phyloP scores from a whole-genome alignment of 108 stramenopile genomes.

The Nitzschia inconspicua region DNA sequence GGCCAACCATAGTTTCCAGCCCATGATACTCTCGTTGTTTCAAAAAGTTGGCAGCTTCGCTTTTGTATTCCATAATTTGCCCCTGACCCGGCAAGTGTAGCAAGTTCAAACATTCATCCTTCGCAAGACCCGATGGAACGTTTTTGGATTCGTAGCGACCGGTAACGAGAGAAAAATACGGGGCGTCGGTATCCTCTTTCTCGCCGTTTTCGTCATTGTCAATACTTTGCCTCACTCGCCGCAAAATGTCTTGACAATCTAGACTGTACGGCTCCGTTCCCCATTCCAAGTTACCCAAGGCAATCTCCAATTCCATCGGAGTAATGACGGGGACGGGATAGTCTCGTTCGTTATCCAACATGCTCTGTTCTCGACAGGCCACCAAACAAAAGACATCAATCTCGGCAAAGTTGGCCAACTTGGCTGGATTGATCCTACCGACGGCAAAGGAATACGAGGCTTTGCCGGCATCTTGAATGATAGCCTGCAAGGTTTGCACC shows the following conservation, averaged over 20 bases:
- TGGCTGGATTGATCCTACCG: conserved; percentile 91
- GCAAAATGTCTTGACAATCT: conserved; percentile 67
- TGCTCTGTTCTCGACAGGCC: conserved; percentile 83
- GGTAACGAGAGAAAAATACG: conserved; percentile 78
- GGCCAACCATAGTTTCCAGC: conserved; percentile 65
- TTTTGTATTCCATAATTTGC: conserved; percentile 65
- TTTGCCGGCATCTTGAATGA: conserved; percentile 70
- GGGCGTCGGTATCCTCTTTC: conserved; percentile 59
- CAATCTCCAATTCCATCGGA: conserved; percentile 91
- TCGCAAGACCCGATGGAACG: background rate
- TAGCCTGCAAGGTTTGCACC: conserved; percentile 49
- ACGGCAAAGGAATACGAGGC: conserved; percentile 90
- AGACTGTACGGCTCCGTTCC: conserved; percentile 69
- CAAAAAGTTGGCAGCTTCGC: conserved; percentile 80
- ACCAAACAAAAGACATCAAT: conserved; percentile 93
- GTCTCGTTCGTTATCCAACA: conserved; percentile 67
- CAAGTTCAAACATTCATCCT: conserved; percentile 44
- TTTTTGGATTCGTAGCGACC: conserved; percentile 56
- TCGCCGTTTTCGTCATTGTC: conserved; percentile 2
- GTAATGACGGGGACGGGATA: conserved; percentile 84
- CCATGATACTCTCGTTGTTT: conserved; percentile 81
- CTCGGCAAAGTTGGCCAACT: conserved; percentile 94
- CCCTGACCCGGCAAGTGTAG: conserved; percentile 65
- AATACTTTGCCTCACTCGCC: background rate
- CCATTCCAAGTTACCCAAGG: conserved; percentile 85